Percentiles rank a stretch among this genome's conserved stretches.
Conservation (phyloP, 1,284 basidiomycete species). For the Fomes fomentarius region DNA sequence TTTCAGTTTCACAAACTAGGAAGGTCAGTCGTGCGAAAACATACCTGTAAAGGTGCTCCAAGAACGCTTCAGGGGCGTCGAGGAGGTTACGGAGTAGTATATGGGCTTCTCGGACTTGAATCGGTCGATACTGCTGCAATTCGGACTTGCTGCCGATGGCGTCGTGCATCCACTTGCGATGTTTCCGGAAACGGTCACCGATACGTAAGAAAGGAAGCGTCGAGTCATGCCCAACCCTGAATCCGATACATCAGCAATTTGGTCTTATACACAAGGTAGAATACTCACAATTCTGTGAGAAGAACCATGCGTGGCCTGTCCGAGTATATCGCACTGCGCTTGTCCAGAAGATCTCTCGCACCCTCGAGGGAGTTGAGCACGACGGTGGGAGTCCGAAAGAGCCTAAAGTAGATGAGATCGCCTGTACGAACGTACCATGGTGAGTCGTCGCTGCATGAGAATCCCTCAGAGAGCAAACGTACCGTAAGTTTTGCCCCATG, state of each 20-base stretch:
- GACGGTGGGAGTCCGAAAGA: slow-evolving; percentile 19
- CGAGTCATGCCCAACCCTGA: slow-evolving; percentile 7
- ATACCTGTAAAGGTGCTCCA: slow-evolving; percentile 16
- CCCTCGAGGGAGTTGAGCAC: slow-evolving; percentile 24
- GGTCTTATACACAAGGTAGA: neutral
- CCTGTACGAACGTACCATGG: slow-evolving; percentile 15
- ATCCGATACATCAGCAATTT: neutral
- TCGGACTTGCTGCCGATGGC: slow-evolving; percentile 23
- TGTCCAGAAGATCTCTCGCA: slow-evolving; percentile 27
- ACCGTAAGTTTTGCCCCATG: slow-evolving; percentile 19
- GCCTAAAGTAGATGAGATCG: slow-evolving; percentile 21
- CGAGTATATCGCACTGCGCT: slow-evolving; percentile 27
- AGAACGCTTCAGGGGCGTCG: slow-evolving; percentile 23
- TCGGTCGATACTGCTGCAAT: slow-evolving; percentile 19
- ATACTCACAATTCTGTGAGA: slow-evolving; percentile 16
- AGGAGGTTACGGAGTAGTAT: slow-evolving; percentile 23
- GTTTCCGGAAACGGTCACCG: slow-evolving; percentile 32
- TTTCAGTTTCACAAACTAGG: too few relatives aligned
- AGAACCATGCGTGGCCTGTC: slow-evolving; percentile 25
- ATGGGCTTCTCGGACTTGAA: slow-evolving; percentile 29
- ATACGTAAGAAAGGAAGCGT: slow-evolving; percentile 28
- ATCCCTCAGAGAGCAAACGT: neutral
- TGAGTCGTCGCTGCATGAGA: neutral
- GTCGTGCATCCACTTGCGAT: slow-evolving; percentile 33
- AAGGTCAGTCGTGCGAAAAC: neutral